These are phyloP conservation scores for Blastocystis sp. DNA, from an alignment of 352 stramenopile species.

Conservation along the genomic window DNA sequence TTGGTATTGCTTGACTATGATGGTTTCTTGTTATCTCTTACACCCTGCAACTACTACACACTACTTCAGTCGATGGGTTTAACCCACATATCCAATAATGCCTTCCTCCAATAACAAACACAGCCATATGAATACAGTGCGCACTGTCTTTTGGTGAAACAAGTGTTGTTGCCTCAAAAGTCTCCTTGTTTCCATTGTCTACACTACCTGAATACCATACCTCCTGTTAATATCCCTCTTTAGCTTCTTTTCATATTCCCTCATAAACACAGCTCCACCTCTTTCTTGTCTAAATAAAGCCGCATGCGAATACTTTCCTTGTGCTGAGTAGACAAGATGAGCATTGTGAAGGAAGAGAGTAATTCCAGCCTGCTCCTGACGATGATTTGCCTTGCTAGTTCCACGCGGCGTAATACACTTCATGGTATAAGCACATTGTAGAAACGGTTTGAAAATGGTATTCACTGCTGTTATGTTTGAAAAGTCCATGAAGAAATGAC, in stretches of 20 bases:
- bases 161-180: too few species aligned
- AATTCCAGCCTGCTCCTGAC: neutral
- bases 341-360: neutral
- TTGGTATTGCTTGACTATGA: too few species aligned
- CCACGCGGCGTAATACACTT: neutral
- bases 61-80: too few species aligned
- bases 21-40: too few species aligned
- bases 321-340: neutral
- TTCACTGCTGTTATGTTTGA: neutral
- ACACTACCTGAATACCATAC: neutral
- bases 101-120: too few species aligned
- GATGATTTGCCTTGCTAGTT: neutral
- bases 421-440: constrained; percentile 11
- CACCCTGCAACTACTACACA: too few species aligned
- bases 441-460: neutral
- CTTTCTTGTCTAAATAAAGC: neutral
- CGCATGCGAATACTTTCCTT: neutral
- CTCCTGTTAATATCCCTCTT: neutral
- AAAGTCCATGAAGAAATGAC: neutral
- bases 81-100: too few species aligned
- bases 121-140: too few species aligned
- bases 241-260: neutral
- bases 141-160: too few species aligned
- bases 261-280: neutral
- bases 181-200: too few species aligned